A percentile compares a stretch with the other conserved stretches of the same genome.
phyloP scores from a whole-genome alignment of 225 moss, liverwort and hornwort genomes.

The Physcomitrellopsis africana region DNA sequence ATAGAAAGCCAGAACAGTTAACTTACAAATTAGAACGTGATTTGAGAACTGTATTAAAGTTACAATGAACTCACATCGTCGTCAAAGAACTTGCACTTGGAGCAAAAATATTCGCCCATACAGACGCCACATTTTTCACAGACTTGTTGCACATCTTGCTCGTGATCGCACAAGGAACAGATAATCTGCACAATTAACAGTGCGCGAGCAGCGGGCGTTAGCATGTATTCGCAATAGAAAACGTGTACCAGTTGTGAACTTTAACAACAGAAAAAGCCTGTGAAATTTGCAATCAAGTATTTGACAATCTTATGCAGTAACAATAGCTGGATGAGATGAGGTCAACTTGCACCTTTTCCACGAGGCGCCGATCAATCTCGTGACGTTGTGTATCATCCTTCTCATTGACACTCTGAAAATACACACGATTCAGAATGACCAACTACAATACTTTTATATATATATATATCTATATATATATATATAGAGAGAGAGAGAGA shows the following conservation, averaged over 20 bases:
- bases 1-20: too few relatives aligned
- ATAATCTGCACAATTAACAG: constrained; percentile 54
- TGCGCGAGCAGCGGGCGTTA: background rate
- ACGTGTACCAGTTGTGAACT: too few relatives aligned
- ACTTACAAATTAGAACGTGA: background rate
- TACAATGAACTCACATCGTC: constrained; percentile 53
- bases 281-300: background rate
- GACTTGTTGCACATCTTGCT: constrained; percentile 84
- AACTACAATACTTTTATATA: background rate
- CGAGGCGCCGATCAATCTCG: constrained; percentile 80
- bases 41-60: background rate
- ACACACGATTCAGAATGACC: background rate
- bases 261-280: too few relatives aligned
- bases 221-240: background rate
- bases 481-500: too few relatives aligned
- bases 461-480: too few relatives aligned
- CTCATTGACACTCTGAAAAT: constrained; percentile 71
- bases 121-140: constrained; percentile 86
- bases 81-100: constrained; percentile 88
- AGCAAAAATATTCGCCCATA: constrained; percentile 95
- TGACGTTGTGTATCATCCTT: constrained; percentile 66
- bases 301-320: background rate
- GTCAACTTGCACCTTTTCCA: constrained; percentile 56
- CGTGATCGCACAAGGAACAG: constrained; percentile 80
- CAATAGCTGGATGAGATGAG: background rate